A percentile compares a stretch with the other conserved stretches of the same genome.
Evolutionary conservation across 2,329 filamentous ascomycete species (phyloP).

Genomic region (Berkeleyomyces rouxiae): DNA sequence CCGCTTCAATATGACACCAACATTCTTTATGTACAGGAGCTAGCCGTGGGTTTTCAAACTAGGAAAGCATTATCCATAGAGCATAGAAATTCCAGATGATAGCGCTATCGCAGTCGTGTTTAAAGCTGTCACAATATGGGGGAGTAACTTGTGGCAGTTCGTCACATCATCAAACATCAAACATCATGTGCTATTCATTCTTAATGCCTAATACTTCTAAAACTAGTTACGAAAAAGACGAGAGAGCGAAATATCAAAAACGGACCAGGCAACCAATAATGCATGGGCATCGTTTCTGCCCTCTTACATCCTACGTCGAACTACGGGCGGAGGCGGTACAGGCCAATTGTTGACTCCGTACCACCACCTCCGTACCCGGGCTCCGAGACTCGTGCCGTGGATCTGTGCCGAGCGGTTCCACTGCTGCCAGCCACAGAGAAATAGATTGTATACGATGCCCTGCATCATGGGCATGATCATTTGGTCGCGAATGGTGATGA

Average conservation of each 20-base stretch:
- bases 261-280: neutral
- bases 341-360: conserved; percentile 86
- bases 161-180: too few species aligned
- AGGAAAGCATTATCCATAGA: too few species aligned
- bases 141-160: too few species aligned
- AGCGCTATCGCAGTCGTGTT: too few species aligned
- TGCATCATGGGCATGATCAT: conserved; percentile 75
- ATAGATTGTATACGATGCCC: conserved; percentile 75
- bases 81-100: too few species aligned
- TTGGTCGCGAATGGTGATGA: conserved; percentile 84
- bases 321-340: conserved; percentile 29
- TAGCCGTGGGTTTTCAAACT: too few species aligned
- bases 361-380: conserved; percentile 78
- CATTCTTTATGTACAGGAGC: too few species aligned
- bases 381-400: conserved; percentile 60
- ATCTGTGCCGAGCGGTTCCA: conserved; percentile 72
- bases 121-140: too few species aligned
- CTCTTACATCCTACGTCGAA: conserved; percentile 9
- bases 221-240: neutral
- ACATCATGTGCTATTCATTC: neutral
- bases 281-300: neutral
- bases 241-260: neutral
- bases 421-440: conserved; percentile 71
- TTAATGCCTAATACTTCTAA: neutral
- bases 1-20: too few species aligned